These are phyloP conservation scores for Hygrophoropsis aurantiaca DNA, from an alignment of 768 basidiomycete genomes.

Conservation along the genomic window DNA sequence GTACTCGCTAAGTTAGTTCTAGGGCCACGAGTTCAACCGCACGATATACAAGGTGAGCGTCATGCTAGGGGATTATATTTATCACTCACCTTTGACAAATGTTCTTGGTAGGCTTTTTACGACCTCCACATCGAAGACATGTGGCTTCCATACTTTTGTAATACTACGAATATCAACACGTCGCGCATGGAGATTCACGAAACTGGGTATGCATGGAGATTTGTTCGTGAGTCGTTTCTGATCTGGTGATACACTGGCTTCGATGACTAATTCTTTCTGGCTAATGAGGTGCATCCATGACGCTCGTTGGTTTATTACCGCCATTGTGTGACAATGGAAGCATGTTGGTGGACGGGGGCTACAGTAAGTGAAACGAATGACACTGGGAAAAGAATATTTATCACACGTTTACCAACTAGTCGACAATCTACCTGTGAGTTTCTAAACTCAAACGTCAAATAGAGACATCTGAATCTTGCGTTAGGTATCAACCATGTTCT, in stretches of 20 bases:
- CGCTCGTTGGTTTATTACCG: slow-evolving; percentile 90
- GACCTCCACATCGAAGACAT: slow-evolving; percentile 95
- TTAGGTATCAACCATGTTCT: slow-evolving; percentile 88
- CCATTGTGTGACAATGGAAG: slow-evolving; percentile 94
- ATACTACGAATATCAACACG: slow-evolving; percentile 95
- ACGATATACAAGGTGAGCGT: slow-evolving; percentile 79
- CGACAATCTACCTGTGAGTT: slow-evolving; percentile 81
- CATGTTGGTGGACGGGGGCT: slow-evolving; percentile 88
- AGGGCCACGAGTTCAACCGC: slow-evolving; percentile 96
- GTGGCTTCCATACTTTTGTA: slow-evolving; percentile 99
- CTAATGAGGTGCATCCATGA: slow-evolving; percentile 88
- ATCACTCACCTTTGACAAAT: slow-evolving; percentile 5
- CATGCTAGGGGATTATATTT: not conserved
- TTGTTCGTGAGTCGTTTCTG: slow-evolving; percentile 59
- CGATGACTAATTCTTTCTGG: slow-evolving; percentile 4
- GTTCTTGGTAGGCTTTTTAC: slow-evolving; percentile 68
- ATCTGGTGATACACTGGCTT: not conserved
- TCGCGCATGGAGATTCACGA: slow-evolving; percentile 97
- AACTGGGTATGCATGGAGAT: slow-evolving; percentile 98
- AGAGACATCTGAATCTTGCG: slow-evolving; percentile 3
- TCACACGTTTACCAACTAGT: slow-evolving; percentile 43
- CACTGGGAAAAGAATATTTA: not conserved
- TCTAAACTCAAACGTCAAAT: not conserved
- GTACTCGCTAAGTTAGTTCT: slow-evolving; percentile 5
- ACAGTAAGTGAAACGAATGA: slow-evolving; percentile 52